These are phyloP conservation scores for Didymella pinodella DNA, from an alignment of 2,329 filamentous ascomycete genomes.

Conservation along the genomic window DNA sequence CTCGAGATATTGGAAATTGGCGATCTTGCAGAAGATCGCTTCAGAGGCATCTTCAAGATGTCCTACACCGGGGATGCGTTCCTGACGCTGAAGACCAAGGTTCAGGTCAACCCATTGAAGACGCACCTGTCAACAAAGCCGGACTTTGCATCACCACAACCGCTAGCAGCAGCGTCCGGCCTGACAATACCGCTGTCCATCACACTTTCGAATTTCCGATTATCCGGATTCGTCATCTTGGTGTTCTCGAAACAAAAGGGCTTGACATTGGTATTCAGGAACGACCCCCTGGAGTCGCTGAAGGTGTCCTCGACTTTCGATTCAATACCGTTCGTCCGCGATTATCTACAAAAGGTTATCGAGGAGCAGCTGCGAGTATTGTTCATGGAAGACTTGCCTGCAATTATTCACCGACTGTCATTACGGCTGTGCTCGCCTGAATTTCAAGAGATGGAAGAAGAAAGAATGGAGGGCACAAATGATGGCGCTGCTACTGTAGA, in stretches of 20 bases:
- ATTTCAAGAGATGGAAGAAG: conserved; percentile 72
- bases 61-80: conserved; percentile 96
- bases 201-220: conserved; percentile 91
- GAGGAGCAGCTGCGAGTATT: conserved; percentile 89
- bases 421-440: conserved; percentile 90
- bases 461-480: conserved; percentile 58
- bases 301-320: conserved; percentile 99
- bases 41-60: conserved; percentile 99
- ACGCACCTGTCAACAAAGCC: conserved; percentile 94
- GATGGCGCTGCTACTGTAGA: conserved; percentile 70
- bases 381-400: conserved; percentile 97
- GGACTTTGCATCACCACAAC: conserved; percentile 89
- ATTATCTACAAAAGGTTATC: conserved; percentile 95
- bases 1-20: conserved; percentile 98
- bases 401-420: conserved; percentile 93
- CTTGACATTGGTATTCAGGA: conserved; percentile 93
- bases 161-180: conserved; percentile 87
- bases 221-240: conserved; percentile 96
- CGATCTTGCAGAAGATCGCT: conserved; percentile 94
- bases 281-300: conserved; percentile 95
- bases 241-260: conserved; percentile 99
- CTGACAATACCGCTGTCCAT: conserved; percentile 98
- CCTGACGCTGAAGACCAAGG: conserved; percentile 91
- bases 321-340: conserved; percentile 96
- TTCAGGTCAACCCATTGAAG: conserved; percentile 97